These are phyloP conservation scores for Globisporangium rhizosaccharum DNA, from an alignment of 352 stramenopile genomes.

Conservation along the genomic window DNA sequence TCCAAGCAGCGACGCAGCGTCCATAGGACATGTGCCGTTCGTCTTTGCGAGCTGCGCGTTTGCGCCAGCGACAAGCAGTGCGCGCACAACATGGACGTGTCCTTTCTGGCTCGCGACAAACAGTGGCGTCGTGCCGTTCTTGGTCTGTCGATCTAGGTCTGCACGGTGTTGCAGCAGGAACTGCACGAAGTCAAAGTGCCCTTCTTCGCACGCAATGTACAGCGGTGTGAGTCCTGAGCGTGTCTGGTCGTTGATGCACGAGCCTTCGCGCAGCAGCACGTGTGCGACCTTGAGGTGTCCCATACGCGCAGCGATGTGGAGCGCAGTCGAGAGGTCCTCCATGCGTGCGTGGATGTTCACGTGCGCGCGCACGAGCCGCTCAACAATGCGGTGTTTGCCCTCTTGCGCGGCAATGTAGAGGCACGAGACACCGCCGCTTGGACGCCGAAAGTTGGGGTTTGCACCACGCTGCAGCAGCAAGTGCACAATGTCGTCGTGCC, in stretches of 20 bases:
- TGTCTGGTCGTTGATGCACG: slow-evolving; percentile 63
- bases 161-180: slow-evolving; percentile 41
- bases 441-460: slow-evolving; percentile 59
- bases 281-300: slow-evolving; percentile 50
- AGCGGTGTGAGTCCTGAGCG: slow-evolving; percentile 71
- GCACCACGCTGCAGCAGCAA: slow-evolving; percentile 52
- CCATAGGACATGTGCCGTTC: slow-evolving; percentile 70
- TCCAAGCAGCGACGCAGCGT: slow-evolving; percentile 61
- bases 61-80: slow-evolving; percentile 48
- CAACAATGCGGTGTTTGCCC: slow-evolving; percentile 59
- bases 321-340: slow-evolving; percentile 69
- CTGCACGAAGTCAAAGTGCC: slow-evolving; percentile 53
- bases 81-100: slow-evolving; percentile 44
- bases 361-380: slow-evolving; percentile 34
- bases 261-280: slow-evolving; percentile 45
- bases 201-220: slow-evolving; percentile 85
- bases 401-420: slow-evolving; percentile 81
- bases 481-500: slow-evolving; percentile 53
- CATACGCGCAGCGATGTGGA: slow-evolving; percentile 81
- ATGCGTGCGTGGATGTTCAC: slow-evolving; percentile 65
- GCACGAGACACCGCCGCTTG: slow-evolving; percentile 58
- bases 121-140: slow-evolving; percentile 60
- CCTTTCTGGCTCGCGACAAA: slow-evolving; percentile 78
- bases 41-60: slow-evolving; percentile 51
- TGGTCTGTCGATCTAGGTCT: slow-evolving; percentile 32